Conservation (phyloP, 257 asterid genomes). For the Plantago elongata region DNA sequence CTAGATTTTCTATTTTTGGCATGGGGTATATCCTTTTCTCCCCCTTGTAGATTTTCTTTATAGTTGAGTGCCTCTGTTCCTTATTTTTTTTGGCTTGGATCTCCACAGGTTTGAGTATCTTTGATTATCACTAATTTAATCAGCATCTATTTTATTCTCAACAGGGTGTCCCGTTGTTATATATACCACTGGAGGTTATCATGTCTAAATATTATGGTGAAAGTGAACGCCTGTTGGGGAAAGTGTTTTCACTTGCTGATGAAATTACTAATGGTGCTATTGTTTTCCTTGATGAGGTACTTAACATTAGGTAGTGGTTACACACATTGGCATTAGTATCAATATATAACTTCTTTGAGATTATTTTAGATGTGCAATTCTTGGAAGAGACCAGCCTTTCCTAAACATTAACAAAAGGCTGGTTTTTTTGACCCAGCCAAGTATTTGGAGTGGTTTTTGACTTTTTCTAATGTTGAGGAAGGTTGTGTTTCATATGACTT, state of each 20-base stretch:
- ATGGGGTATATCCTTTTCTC: neutral
- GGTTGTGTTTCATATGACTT: neutral
- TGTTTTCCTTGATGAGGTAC: constrained; percentile 91
- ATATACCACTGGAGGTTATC: constrained; percentile 88
- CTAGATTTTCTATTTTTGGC: neutral
- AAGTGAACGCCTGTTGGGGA: constrained; percentile 89
- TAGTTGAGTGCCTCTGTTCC: neutral
- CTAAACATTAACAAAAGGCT: too few species aligned
- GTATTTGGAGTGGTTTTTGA: too few species aligned
- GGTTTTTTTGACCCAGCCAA: too few species aligned
- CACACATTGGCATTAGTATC: too few species aligned
- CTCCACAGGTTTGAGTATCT: constrained; percentile 7
- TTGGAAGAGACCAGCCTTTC: too few species aligned
- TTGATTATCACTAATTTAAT: constrained; percentile 8
- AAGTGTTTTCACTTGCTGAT: constrained; percentile 88
- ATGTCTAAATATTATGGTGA: constrained; percentile 94
- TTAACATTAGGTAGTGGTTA: constrained; percentile 11
- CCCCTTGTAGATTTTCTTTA: neutral
- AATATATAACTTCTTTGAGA: too few species aligned
- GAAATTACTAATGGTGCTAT: constrained; percentile 79
- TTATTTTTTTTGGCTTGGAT: constrained; percentile 6
- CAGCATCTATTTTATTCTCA: neutral
- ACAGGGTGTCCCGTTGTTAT: constrained; percentile 83
- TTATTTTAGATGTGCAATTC: too few species aligned
- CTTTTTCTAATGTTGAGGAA: too few species aligned